Base-by-base conservation (phyloP, 1,284 basidiomycete genomes). In the Cerrena zonata region DNA sequence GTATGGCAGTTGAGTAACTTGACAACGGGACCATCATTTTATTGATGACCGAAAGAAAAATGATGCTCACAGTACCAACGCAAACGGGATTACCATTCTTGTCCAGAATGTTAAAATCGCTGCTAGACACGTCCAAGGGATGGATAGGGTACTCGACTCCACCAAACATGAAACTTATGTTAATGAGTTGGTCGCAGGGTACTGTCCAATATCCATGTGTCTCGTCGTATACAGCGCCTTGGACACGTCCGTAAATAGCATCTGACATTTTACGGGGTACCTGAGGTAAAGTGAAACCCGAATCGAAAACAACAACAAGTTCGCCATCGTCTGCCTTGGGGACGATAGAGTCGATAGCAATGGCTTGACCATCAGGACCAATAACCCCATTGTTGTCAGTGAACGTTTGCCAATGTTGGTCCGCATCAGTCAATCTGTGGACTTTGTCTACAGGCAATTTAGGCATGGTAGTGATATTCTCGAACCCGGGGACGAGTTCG, bases 371-470 rank as follows among this genome's bases (percentile, higher is more conserved):
- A 58, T 89, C 87, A 0, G 86, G 84, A 1, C 86, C 86, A 53
- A 86, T 79, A 44, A 87, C 74, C 25, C 80, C 80, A 39, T 71
- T 65, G 54, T 77, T 75, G 66, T 87, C 84, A 0, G 82, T 82
- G 43, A 82, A 64, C 21, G 82, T 76, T 58, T 88, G 84, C 87
- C 86, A 90, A 65, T 89, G 87, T 65, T 90, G 87, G 60, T 86
- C 84, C 65, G 64, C 60, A 57, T 67, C 55, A 38, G 82, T 67
- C 34, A 83, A 66, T 53, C 69, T 71, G 55, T 77, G 75, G 27
- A 84, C 84, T 40, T 74, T 79, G 58, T 84, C 78, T n/a, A 90
- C 77, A 50, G 77, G 69, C 38, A 89, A 69, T 61, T 86, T 76
- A 1, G 84, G 77, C 73, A 81, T 80, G 51, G 54, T 74, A 2